phyloP scores from a whole-genome alignment of 768 basidiomycete genomes.

The Coprinopsis marcescibilis region DNA sequence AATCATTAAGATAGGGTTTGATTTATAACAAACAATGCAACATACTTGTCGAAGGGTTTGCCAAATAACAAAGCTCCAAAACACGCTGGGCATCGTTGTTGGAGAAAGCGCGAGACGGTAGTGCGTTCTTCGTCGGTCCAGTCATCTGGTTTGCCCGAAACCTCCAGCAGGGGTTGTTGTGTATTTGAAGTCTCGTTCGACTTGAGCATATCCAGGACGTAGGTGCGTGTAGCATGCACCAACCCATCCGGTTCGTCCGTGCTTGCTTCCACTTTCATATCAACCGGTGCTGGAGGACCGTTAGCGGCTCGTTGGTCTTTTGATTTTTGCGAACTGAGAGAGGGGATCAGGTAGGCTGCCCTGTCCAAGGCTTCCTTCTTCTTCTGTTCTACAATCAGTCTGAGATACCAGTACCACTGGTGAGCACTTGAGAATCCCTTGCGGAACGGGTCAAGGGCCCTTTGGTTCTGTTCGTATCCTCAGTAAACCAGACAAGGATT shows the following conservation, averaged over 20 bases:
- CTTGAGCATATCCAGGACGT: neutral
- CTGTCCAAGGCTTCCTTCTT: constrained; percentile 4
- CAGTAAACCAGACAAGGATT: neutral
- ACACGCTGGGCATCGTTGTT: neutral
- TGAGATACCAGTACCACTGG: constrained; percentile 10
- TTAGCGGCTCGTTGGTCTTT: neutral
- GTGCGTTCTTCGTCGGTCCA: too few relatives aligned
- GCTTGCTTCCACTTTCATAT: too few relatives aligned
- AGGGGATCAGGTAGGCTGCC: neutral
- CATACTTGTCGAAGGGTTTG: too few relatives aligned
- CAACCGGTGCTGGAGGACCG: too few relatives aligned
- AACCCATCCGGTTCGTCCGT: too few relatives aligned
- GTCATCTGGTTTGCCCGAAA: neutral
- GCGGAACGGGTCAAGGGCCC: constrained; percentile 24
- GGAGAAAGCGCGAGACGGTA: neutral
- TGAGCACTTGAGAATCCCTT: constrained; percentile 10
- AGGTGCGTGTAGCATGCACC: neutral
- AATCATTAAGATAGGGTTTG: too few relatives aligned
- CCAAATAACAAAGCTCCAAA: too few relatives aligned
- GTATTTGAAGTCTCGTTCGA: neutral
- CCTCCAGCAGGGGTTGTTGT: neutral
- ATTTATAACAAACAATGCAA: too few relatives aligned
- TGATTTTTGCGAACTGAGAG: neutral
- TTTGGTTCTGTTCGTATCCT: constrained; percentile 16
- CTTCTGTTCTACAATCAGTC: constrained; percentile 7